Percentiles rank a stretch among this genome's conserved stretches.
These are phyloP conservation scores for Nothophytophthora sp. DNA, from an alignment of 352 stramenopile genomes.

Conservation along the genomic window DNA sequence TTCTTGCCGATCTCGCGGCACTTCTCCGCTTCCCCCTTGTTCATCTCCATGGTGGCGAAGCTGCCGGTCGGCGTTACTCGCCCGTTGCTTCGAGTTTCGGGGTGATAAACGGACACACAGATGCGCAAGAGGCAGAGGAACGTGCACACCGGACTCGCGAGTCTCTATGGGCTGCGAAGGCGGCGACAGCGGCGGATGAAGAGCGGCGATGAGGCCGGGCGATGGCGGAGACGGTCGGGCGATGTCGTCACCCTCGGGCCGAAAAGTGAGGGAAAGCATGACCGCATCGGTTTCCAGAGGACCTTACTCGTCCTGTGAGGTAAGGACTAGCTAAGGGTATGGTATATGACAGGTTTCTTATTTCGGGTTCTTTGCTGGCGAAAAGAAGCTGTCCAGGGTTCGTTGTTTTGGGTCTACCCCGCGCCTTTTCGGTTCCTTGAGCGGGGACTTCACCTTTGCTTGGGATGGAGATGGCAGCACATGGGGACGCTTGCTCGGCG, in stretches of 20 bases:
- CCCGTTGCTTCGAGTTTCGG: conserved; percentile 3
- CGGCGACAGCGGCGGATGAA: background rate
- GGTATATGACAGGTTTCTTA: conserved; percentile 10
- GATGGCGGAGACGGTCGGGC: conserved; percentile 4
- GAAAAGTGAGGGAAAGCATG: conserved; percentile 13
- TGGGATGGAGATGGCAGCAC: too few relatives aligned
- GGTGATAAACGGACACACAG: conserved; percentile 3
- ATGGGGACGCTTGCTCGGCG: conserved; percentile 19
- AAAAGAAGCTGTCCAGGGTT: conserved; percentile 55
- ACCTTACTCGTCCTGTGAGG: background rate
- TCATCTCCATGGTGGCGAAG: conserved; percentile 84
- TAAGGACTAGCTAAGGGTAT: conserved; percentile 2
- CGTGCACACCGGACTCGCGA: background rate
- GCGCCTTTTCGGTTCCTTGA: too few relatives aligned
- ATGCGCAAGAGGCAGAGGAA: conserved; percentile 9
- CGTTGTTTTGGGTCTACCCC: conserved; percentile 40
- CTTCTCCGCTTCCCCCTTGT: conserved; percentile 92
- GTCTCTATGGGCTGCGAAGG: background rate
- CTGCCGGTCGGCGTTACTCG: conserved; percentile 1
- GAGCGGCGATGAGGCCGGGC: too few relatives aligned
- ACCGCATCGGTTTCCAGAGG: conserved; percentile 9
- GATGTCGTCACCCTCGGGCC: conserved; percentile 21
- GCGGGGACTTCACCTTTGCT: too few relatives aligned
- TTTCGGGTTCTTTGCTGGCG: conserved; percentile 35
- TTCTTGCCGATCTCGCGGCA: conserved; percentile 91